Conservation (phyloP, 257 asterid genomes). For the Orobanche coerulescens region DNA sequence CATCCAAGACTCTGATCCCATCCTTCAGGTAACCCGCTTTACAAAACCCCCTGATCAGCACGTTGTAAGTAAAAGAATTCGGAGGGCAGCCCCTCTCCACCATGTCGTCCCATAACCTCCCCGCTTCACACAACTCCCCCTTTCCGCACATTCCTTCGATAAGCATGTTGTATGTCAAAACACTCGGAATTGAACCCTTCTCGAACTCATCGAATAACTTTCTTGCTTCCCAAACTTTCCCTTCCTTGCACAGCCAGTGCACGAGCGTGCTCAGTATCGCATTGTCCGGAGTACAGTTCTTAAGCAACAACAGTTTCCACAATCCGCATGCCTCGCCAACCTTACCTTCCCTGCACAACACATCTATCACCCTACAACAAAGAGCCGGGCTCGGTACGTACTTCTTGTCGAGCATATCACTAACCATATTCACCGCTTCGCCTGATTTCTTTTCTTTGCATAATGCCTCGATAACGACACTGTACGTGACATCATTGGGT, state of each 20-base stretch:
- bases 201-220: slow-evolving; percentile 77
- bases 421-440: slow-evolving; percentile 63
- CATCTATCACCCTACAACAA: slow-evolving; percentile 73
- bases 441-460: slow-evolving; percentile 70
- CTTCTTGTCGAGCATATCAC: slow-evolving; percentile 74
- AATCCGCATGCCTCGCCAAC: slow-evolving; percentile 61
- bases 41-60: slow-evolving; percentile 73
- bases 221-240: slow-evolving; percentile 63
- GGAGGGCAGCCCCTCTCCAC: slow-evolving; percentile 65
- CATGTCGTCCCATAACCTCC: slow-evolving; percentile 93
- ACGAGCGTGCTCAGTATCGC: slow-evolving; percentile 63
- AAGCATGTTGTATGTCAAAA: slow-evolving; percentile 65
- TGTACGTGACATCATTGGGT: slow-evolving; percentile 80
- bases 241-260: slow-evolving; percentile 81
- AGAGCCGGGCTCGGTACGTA: slow-evolving; percentile 59
- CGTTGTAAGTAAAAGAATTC: slow-evolving; percentile 67
- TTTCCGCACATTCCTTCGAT: slow-evolving; percentile 81
- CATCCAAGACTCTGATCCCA: slow-evolving; percentile 62
- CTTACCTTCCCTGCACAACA: slow-evolving; percentile 63
- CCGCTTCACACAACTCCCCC: slow-evolving; percentile 83
- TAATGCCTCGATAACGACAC: slow-evolving; percentile 77
- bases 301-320: slow-evolving; percentile 64
- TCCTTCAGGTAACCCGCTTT: slow-evolving; percentile 55
- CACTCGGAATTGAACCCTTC: slow-evolving; percentile 64
- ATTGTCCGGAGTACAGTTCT: slow-evolving; percentile 76